Evolutionary conservation across 768 basidiomycete species (phyloP).

Genomic region (Kwoniella heveanensis): DNA sequence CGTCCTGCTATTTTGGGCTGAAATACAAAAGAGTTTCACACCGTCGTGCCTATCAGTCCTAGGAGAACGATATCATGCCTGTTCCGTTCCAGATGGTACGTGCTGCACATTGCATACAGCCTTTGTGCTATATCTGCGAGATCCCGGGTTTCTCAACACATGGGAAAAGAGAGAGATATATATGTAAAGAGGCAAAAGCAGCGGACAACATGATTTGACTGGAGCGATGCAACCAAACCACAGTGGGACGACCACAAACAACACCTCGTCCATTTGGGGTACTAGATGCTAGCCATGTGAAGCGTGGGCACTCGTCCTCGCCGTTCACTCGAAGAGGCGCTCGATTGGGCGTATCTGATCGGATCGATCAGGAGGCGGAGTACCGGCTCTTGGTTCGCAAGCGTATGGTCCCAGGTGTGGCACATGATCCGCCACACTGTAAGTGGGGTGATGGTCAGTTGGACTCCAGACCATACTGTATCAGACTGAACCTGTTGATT

Average conservation of each 20-base stretch:
- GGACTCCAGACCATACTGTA: background rate
- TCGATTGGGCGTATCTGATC: slow-evolving; percentile 46
- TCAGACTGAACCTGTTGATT: no score
- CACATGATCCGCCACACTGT: slow-evolving; percentile 83
- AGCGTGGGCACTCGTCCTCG: slow-evolving; percentile 33
- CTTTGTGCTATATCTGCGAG: no score
- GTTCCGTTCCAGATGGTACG: slow-evolving; percentile 35
- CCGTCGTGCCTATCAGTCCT: slow-evolving; percentile 30
- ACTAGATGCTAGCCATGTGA: slow-evolving; percentile 32
- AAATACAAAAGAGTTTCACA: slow-evolving; percentile 48
- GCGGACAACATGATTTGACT: no score
- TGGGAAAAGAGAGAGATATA: background rate
- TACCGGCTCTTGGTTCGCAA: slow-evolving; percentile 37
- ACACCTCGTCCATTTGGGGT: slow-evolving; percentile 23
- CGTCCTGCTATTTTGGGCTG: slow-evolving; percentile 27
- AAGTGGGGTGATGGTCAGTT: slow-evolving; percentile 66
- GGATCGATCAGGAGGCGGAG: slow-evolving; percentile 30
- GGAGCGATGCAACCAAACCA: no score
- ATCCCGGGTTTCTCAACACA: background rate
- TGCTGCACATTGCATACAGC: background rate
- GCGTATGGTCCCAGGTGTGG: slow-evolving; percentile 42
- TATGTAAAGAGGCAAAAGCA: no score
- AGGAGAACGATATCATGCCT: slow-evolving; percentile 31
- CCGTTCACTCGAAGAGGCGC: slow-evolving; percentile 44
- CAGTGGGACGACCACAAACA: slow-evolving; percentile 31